These are phyloP conservation scores for Spinacia oleracea DNA, from an alignment of 179 eudicot genomes.

Conservation along the genomic window DNA sequence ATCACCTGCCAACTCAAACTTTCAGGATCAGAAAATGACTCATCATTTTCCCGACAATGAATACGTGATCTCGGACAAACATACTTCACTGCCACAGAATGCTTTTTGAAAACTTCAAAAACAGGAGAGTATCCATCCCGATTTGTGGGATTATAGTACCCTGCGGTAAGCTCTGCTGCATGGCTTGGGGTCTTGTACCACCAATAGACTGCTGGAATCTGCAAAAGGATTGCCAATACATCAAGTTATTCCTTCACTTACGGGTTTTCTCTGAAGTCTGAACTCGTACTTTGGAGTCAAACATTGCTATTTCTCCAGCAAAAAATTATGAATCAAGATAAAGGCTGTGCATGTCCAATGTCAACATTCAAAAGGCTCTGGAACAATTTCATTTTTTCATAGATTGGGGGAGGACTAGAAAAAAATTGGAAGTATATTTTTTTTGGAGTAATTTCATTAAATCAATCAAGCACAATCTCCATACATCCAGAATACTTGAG, in stretches of 20 bases:
- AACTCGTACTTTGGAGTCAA: neutral
- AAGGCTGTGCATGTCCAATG: neutral
- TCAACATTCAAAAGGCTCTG: neutral
- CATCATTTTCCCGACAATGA: conserved; percentile 41
- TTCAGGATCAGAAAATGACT: conserved; percentile 60
- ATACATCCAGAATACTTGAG: too few species aligned
- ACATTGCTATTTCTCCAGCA: neutral
- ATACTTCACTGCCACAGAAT: conserved; percentile 49
- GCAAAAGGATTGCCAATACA: conserved; percentile 24
- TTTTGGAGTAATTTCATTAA: too few species aligned
- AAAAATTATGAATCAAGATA: neutral
- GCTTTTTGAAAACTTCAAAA: conserved; percentile 51
- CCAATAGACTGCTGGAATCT: conserved; percentile 72
- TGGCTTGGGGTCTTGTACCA: conserved; percentile 70
- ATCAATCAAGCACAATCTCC: too few species aligned
- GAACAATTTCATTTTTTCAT: neutral
- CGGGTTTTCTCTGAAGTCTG: neutral
- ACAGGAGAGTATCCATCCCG: conserved; percentile 62
- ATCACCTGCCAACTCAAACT: conserved; percentile 76
- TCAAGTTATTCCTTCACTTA: neutral
- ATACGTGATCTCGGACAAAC: conserved; percentile 42
- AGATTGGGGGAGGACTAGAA: neutral
- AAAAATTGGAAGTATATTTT: too few species aligned
- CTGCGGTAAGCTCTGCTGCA: conserved; percentile 76
- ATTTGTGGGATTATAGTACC: conserved; percentile 60